These are phyloP conservation scores for Brassica balearica DNA, from an alignment of 441 rosid species.

Conservation along the genomic window DNA sequence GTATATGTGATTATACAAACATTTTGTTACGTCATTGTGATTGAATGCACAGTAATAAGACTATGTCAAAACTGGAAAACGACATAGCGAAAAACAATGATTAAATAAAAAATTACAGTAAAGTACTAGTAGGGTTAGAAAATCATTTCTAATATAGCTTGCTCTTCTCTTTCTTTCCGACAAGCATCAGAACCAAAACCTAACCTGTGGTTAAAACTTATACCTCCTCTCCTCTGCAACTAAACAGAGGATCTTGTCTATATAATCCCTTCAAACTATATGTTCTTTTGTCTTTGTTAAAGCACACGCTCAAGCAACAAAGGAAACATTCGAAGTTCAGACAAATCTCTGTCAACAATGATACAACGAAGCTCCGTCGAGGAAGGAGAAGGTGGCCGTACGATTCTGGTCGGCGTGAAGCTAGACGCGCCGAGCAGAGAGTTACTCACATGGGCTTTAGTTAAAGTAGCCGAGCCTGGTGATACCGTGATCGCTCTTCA, in stretches of 20 bases:
- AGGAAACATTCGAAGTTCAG: no score
- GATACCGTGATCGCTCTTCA: conserved; percentile 75
- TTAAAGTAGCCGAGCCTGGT: conserved; percentile 75
- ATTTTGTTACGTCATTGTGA: no score
- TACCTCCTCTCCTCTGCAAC: conserved; percentile 32
- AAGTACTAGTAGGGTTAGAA: no score
- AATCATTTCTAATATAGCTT: no score
- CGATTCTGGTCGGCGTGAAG: conserved; percentile 74
- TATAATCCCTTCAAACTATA: no score
- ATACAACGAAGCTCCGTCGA: conserved; percentile 45
- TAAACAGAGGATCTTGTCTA: conserved; percentile 14
- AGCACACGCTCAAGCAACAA: no score
- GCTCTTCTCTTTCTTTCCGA: conserved; percentile 30
- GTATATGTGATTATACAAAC: no score
- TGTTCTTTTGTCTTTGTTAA: conserved; percentile 17
- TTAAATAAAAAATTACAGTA: no score
- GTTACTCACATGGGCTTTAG: conserved; percentile 77
- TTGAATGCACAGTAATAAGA: no score
- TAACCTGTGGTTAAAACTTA: conserved; percentile 49
- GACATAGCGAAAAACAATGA: no score
- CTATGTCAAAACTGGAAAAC: no score
- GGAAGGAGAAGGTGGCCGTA: conserved; percentile 46
- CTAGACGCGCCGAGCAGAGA: conserved; percentile 67
- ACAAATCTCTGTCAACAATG: conserved; percentile 36
- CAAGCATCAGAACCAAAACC: conserved; percentile 44